Evolutionary conservation across 140 eudicot species (phyloP).

Genomic region (Eryngium alpinum): DNA sequence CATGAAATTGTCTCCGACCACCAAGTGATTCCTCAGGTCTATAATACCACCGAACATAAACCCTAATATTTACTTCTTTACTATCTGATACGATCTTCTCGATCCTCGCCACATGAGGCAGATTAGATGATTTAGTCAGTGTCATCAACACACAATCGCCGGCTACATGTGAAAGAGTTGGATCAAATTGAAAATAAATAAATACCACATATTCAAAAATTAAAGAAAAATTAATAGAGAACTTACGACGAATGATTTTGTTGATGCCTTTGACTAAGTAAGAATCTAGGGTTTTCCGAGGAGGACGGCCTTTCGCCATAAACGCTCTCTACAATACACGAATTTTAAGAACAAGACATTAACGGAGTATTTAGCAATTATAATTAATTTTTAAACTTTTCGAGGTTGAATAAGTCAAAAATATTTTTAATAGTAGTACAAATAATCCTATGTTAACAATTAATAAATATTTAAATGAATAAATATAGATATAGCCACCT

Average conservation of each 20-base stretch:
- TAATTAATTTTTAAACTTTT: too few relatives aligned
- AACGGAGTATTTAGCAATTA: neutral
- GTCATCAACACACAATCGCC: conserved; percentile 92
- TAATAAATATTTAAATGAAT: too few relatives aligned
- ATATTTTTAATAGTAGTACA: too few relatives aligned
- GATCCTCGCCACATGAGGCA: conserved; percentile 69
- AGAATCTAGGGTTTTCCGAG: conserved; percentile 55
- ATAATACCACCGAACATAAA: conserved; percentile 80
- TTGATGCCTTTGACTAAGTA: conserved; percentile 50
- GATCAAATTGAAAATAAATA: too few relatives aligned
- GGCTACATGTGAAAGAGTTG: too few relatives aligned
- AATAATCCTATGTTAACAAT: too few relatives aligned
- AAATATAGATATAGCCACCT: too few relatives aligned
- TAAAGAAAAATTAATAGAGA: too few relatives aligned
- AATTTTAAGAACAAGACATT: neutral
- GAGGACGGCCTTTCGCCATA: conserved; percentile 59
- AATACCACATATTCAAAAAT: too few relatives aligned
- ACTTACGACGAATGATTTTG: conserved; percentile 51
- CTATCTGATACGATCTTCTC: conserved; percentile 63
- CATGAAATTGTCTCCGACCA: conserved; percentile 84
- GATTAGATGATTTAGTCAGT: conserved; percentile 61
- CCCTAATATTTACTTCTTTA: conserved; percentile 50
- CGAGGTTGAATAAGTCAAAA: too few relatives aligned
- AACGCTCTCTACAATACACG: neutral
- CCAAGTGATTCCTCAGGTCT: conserved; percentile 95